Base-by-base conservation (phyloP, 768 basidiomycete genomes). In the Serendipita vermifera region DNA sequence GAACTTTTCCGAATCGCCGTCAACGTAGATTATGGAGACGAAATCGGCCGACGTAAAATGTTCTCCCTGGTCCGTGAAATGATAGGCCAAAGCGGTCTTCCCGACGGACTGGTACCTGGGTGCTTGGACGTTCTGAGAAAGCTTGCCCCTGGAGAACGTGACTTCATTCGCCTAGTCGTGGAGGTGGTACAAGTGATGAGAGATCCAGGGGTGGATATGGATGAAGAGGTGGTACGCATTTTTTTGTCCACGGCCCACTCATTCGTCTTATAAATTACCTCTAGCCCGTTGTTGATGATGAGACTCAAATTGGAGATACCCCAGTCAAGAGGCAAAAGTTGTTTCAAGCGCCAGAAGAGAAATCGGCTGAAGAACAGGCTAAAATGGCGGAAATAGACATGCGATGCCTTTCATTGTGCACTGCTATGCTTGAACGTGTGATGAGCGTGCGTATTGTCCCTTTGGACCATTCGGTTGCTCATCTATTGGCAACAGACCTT, bases 21-120 rank as follows among this genome's bases (percentile, higher is more conserved):
- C 2, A 78, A 84, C 59, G 72, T 91, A 26, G 93, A 97, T 67
- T 97, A 93, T 62, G 78, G 82, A 0, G 94, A 98, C 69, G 91
- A 96, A 67, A 87, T 85, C 58, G 93, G 94, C 3, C 71, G 90
- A 58, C 71, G 90, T 58, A 86, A 85, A 69, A 91, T 92, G 83
- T 87, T 86, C 63, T 75, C 79, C 51, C 80, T 93, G 31, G 80
- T 93, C 62, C 81, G 90, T 85, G 59, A 68, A 48, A 93, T 97
- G 87, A 74, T 94, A 14, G 77, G 78, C 1, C 78, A 84, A 59
- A 77, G 82, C 13, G 64, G 68, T 0, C 75, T 97, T 1, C 88
- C 92, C 0, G 78, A 83, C 54, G 66, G 68, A 11, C 72, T 94
- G 20, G 73, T 92, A 38, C 74, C 82, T 2, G 74, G 74, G 48